Evolutionary conservation across 2,329 filamentous ascomycete genomes (phyloP), one percentile per base, ranked within the genome.

Genomic region (Neofusicoccum umdonicola): DNA sequence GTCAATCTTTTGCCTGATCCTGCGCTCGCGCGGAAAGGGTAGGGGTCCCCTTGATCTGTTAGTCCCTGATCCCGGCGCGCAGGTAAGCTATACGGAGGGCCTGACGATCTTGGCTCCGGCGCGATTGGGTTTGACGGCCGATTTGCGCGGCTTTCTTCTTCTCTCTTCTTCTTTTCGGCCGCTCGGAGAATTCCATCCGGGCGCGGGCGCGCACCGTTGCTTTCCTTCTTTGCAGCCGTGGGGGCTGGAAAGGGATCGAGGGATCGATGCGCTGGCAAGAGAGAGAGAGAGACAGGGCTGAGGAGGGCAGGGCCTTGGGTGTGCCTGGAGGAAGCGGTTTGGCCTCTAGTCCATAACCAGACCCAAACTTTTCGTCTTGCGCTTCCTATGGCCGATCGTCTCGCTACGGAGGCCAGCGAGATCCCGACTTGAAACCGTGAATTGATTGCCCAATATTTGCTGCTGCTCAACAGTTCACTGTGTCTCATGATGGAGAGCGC

Each of bases 31-130:
- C 17, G 51, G 35, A 13, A 13, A 56, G 31, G 35, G 12, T 9
- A 56, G 31, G 19, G 39, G 13, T 34, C 17, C 54, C 13, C 37
- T 39, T 9, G 37, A 39, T 39, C 13, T 39, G 12, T 31, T 17
- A 27, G 56, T 37, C 17, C 56, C 34, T 60, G 34, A 35, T 19
- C 56, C 56, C 41, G 31, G 42, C 31, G n/a, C n/a, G 8, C 31
- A 45, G 56, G 56, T 60, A 45, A 60, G 56, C 56, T 60, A 60
- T 57, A 58, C 35, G n/a, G 56, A 60, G 31, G 56, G 31, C 56
- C 56, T 60, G 56, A 37, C 56, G 56, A 60, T 60, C 56, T 35
- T 27, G 17, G 42, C 42, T 44, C 7, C 13, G 13, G 42, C 34
- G 50, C 50, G 34, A 39, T 39, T 8, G 11, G 3, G 37, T 12